phyloP scores from a whole-genome alignment of 2,329 filamentous ascomycete genomes.

The Botryotinia convoluta region DNA sequence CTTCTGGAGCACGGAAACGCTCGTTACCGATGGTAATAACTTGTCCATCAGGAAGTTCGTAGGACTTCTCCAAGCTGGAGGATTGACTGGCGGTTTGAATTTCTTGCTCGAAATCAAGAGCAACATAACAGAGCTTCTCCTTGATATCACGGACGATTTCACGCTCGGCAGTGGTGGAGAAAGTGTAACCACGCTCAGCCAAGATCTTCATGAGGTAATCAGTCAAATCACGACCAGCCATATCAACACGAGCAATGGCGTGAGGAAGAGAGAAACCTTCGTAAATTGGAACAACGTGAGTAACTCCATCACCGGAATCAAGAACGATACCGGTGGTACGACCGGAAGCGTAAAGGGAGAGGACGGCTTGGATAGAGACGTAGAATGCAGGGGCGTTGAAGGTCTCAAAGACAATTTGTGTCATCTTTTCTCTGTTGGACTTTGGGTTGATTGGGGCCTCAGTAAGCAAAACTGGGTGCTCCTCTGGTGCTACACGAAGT shows the following conservation, averaged over 20 bases:
- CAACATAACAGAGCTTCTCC: constrained; percentile 99
- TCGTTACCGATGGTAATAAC: constrained; percentile 99
- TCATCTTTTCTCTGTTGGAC: constrained; percentile 99
- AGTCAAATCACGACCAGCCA: constrained; percentile 99
- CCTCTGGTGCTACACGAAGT: constrained; percentile 98
- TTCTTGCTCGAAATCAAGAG: constrained; percentile 99
- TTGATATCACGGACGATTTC: constrained; percentile 99
- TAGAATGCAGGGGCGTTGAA: constrained; percentile 99
- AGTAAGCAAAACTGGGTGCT: constrained; percentile 98
- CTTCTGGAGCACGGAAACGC: constrained; percentile 99
- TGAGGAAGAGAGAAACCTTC: constrained; percentile 99
- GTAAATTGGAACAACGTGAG: constrained; percentile 99
- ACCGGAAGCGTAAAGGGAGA: constrained; percentile 99
- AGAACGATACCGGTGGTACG: constrained; percentile 99
- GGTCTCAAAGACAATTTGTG: constrained; percentile 99
- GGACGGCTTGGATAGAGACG: constrained; percentile 99
- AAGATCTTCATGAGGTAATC: constrained; percentile 99
- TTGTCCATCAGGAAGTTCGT: constrained; percentile 98
- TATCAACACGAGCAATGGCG: constrained; percentile 99
- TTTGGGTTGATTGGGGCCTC: constrained; percentile 99
- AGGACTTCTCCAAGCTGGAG: constrained; percentile 99
- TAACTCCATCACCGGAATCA: constrained; percentile 99
- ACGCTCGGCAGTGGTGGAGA: constrained; percentile 99
- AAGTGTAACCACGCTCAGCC: constrained; percentile 98
- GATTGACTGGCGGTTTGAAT: constrained; percentile 99